Evolutionary conservation across 768 basidiomycete species (phyloP), one percentile per base, ranked within the genome.

Genomic region (Hygrophorus russula): DNA sequence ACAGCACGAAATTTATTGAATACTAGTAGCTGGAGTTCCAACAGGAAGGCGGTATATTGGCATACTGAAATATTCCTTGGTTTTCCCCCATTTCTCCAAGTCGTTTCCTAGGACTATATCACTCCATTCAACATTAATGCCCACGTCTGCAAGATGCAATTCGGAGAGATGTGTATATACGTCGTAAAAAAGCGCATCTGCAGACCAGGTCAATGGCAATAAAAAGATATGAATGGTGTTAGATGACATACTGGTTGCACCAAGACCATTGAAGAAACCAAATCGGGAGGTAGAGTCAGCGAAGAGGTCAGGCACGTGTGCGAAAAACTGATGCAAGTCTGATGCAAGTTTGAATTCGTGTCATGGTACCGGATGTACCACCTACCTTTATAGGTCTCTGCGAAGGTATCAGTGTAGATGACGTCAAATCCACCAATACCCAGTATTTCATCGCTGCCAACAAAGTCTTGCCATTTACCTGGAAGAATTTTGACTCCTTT

Each of bases 221-320:
- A 33, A 37, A 42, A 27, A 39, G 36, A 15, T 5, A 29, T 32
- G 48, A 30, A 43, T 28, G 36, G 30, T 39, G 32, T 29, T 11
- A 18, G 20, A n/a, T 15, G 17, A 65, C 82, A 58, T 56, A 85
- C 89, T 91, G 6, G 91, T 97, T 24, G 93, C 94, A 12, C 89
- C 96, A 7, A 99, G 73, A 10, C 96, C 96, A 55, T 99, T 90
- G 73, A 98, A 99, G 64, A 98, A 99, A 47, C 90, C 83, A 57
- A 93, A 87, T 12, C 78, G 69, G n/a, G 84, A 82, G 11, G 78
- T 68, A n/a, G 78, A 73, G 11, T 79, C 78, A 15, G 71, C 69
- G 12, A 97, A 67, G 4, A 99, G 68, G 52, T 84, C 70, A 2
- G 88, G 89, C 2, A 96, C 60, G 36, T 73, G 66, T 43, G 79